Evolutionary conservation across 106 monocot species (phyloP).

Genomic region (Platanthera zijinensis): DNA sequence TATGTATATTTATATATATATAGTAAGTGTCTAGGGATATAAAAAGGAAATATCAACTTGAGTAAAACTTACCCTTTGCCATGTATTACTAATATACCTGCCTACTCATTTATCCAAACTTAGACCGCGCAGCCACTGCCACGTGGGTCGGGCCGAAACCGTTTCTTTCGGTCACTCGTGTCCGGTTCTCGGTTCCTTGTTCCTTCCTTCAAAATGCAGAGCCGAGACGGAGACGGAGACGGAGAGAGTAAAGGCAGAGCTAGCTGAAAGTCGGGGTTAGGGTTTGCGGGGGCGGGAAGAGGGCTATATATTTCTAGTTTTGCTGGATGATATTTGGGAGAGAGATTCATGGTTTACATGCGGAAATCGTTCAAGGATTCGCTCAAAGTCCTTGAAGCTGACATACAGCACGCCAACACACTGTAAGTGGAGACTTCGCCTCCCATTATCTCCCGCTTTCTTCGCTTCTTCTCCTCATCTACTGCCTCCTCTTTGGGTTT

Average conservation of each 20-base stretch:
- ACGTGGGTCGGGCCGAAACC: neutral
- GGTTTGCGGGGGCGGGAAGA: conserved; percentile 4
- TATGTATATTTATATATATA: no score
- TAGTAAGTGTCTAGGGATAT: no score
- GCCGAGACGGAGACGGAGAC: neutral
- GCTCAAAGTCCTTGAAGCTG: conserved; percentile 89
- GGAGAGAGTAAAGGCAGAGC: neutral
- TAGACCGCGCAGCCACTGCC: neutral
- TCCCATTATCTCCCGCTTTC: neutral
- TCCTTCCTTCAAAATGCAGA: neutral
- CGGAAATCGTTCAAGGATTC: conserved; percentile 98
- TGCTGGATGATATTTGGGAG: neutral
- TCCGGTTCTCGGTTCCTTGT: neutral
- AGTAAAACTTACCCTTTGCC: no score
- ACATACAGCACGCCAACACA: conserved; percentile 96
- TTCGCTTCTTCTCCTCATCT: neutral
- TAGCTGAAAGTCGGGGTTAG: neutral
- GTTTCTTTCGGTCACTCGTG: conserved; percentile 8
- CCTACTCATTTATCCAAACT: neutral
- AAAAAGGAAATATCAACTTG: no score
- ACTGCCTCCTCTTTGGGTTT: neutral
- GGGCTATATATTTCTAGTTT: conserved; percentile 27
- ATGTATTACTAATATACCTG: no score
- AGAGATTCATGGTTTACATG: conserved; percentile 37
- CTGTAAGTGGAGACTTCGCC: conserved; percentile 39